phyloP scores from a whole-genome alignment of 495 filamentous ascomycete genomes.

The Penicillium atrosanguineum region DNA sequence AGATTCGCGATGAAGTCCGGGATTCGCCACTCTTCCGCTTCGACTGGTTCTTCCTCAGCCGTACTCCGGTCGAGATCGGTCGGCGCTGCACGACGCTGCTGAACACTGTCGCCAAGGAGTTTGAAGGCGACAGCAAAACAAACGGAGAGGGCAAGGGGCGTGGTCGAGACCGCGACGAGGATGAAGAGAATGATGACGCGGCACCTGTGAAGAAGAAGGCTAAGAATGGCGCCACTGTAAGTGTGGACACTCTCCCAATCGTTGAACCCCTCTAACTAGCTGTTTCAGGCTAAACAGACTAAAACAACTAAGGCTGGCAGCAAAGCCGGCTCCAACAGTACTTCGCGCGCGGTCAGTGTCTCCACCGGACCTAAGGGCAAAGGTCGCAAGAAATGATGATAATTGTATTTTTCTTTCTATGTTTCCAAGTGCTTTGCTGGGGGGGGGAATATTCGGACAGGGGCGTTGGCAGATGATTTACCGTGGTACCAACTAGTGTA shows the following conservation, averaged over 20 bases:
- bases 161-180: slow-evolving; percentile 72
- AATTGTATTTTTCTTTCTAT: slow-evolving; percentile 11
- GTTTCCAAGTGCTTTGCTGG: slow-evolving; percentile 8
- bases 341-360: slow-evolving; percentile 58
- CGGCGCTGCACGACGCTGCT: slow-evolving; percentile 91
- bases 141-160: slow-evolving; percentile 70
- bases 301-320: slow-evolving; percentile 56
- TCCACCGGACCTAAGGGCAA: slow-evolving; percentile 48
- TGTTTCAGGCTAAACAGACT: slow-evolving; percentile 56
- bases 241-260: slow-evolving; percentile 13
- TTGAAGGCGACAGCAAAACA: slow-evolving; percentile 73
- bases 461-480: slow-evolving; percentile 27
- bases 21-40: slow-evolving; percentile 96
- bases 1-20: slow-evolving; percentile 86
- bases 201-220: slow-evolving; percentile 89
- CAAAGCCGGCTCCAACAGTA: slow-evolving; percentile 49
- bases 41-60: slow-evolving; percentile 97
- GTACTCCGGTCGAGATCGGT: slow-evolving; percentile 89
- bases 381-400: slow-evolving; percentile 45
- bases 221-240: slow-evolving; percentile 74
- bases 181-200: slow-evolving; percentile 72
- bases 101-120: slow-evolving; percentile 90
- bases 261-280: slow-evolving; percentile 11
- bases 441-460: slow-evolving; percentile 7
- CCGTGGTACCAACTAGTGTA: slow-evolving; percentile 8